Conservation (phyloP, 768 basidiomycete species). For the Kwoniella europaea region DNA sequence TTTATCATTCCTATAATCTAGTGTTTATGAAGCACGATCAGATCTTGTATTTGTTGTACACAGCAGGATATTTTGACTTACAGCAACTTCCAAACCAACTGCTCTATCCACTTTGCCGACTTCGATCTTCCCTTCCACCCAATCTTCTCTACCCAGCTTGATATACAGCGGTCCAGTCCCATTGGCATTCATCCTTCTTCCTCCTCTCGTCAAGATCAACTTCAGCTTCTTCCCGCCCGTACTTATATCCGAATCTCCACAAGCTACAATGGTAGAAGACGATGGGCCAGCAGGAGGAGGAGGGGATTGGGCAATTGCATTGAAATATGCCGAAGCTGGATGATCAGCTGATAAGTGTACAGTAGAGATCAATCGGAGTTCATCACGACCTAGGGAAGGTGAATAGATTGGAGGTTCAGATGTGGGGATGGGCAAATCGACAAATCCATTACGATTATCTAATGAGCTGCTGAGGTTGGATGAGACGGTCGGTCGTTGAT, state of each 20-base stretch:
- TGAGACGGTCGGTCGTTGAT: background rate
- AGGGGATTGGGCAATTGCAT: slow-evolving; percentile 28
- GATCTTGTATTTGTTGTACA: too few relatives aligned
- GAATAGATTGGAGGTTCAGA: slow-evolving; percentile 45
- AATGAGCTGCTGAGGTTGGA: slow-evolving; percentile 7
- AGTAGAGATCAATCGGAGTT: slow-evolving; percentile 48
- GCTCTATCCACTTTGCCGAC: slow-evolving; percentile 50
- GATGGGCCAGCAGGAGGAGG: slow-evolving; percentile 11
- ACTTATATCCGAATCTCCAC: background rate
- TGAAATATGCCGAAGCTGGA: slow-evolving; percentile 47
- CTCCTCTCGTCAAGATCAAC: slow-evolving; percentile 33
- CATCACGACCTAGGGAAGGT: slow-evolving; percentile 39
- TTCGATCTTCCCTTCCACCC: slow-evolving; percentile 42
- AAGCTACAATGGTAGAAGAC: background rate
- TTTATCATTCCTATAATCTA: slow-evolving; percentile 35
- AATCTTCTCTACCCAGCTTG: slow-evolving; percentile 33
- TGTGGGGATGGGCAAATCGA: slow-evolving; percentile 40
- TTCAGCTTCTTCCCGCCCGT: slow-evolving; percentile 47
- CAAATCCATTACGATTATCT: background rate
- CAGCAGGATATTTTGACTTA: slow-evolving; percentile 17
- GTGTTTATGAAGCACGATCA: too few relatives aligned
- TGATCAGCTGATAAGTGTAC: slow-evolving; percentile 49
- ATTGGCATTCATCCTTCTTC: slow-evolving; percentile 36
- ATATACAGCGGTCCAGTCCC: slow-evolving; percentile 45
- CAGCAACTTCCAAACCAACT: slow-evolving; percentile 41